Percentiles rank a stretch among this genome's conserved stretches.
These are phyloP conservation scores for Pseudogymnoascus sp. DNA, from an alignment of 2,329 filamentous ascomycete genomes.

Conservation along the genomic window DNA sequence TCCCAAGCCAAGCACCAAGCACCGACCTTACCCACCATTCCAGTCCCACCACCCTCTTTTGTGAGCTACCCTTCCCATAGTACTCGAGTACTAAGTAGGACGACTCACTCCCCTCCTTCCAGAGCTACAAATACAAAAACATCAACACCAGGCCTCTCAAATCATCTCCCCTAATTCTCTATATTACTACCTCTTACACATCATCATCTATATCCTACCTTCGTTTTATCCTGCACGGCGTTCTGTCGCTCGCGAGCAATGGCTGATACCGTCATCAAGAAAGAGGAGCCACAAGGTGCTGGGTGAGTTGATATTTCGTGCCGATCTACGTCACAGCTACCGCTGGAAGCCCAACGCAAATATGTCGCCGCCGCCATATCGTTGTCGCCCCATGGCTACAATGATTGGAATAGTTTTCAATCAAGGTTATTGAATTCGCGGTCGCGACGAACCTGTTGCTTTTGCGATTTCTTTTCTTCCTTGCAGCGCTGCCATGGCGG, in stretches of 20 bases:
- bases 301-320: conserved; percentile 37
- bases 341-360: neutral
- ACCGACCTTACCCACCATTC: neutral
- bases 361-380: neutral
- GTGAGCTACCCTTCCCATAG: neutral
- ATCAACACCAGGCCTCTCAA: neutral
- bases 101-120: conserved; percentile 13
- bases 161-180: conserved; percentile 8
- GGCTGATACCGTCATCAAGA: conserved; percentile 43
- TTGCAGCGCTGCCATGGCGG: neutral
- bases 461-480: neutral
- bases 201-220: conserved; percentile 13
- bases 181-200: conserved; percentile 4
- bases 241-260: conserved; percentile 27
- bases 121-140: conserved; percentile 11
- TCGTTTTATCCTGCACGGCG: conserved; percentile 15
- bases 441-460: neutral
- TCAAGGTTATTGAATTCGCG: neutral
- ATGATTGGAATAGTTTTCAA: neutral
- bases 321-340: conserved; percentile 23
- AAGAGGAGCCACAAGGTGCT: conserved; percentile 41
- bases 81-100: no score
- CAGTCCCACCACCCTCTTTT: neutral
- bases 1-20: neutral
- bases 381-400: neutral